Percentiles rank a stretch among this genome's conserved stretches.
These are phyloP conservation scores for Planoprotostelium fungivorum DNA, from an alignment of 78 protist species.

Conservation along the genomic window DNA sequence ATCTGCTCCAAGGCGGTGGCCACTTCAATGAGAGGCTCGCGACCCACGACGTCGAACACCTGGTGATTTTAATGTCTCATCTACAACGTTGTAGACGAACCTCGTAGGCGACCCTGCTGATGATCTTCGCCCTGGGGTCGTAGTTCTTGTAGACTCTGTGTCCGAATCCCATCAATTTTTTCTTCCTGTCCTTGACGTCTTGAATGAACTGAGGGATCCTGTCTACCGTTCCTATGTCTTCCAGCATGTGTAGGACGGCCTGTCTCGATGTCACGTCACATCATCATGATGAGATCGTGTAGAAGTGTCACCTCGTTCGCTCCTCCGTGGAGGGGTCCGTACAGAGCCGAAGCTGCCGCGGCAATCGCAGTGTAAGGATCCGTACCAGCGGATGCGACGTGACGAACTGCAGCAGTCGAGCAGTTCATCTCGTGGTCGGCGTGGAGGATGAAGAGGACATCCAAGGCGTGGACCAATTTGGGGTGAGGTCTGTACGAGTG, in stretches of 20 bases:
- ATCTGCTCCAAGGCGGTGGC: slow-evolving; percentile 62
- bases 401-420: slow-evolving; percentile 79
- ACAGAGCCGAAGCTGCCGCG: slow-evolving; percentile 69
- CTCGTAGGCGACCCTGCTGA: slow-evolving; percentile 27
- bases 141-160: slow-evolving; percentile 79
- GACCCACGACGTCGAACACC: slow-evolving; percentile 24
- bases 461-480: slow-evolving; percentile 56
- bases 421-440: slow-evolving; percentile 84
- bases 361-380: slow-evolving; percentile 68
- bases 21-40: slow-evolving; percentile 46
- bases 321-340: slow-evolving; percentile 87
- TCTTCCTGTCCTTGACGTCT: slow-evolving; percentile 47
- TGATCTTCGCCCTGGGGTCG: slow-evolving; percentile 80
- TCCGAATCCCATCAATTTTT: slow-evolving; percentile 76
- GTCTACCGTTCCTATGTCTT: slow-evolving; percentile 67
- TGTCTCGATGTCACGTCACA: neutral
- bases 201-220: slow-evolving; percentile 30
- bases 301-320: slow-evolving; percentile 41
- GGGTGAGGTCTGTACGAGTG: slow-evolving; percentile 40
- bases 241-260: slow-evolving; percentile 74
- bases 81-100: neutral
- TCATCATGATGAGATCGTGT: neutral
- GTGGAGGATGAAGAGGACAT: slow-evolving; percentile 72
- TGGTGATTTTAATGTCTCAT: neutral
- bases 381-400: slow-evolving; percentile 32